Percentiles rank a stretch among this genome's conserved stretches.
These are phyloP conservation scores for Kwoniella dendrophila DNA, from an alignment of 768 basidiomycete genomes.

Conservation along the genomic window DNA sequence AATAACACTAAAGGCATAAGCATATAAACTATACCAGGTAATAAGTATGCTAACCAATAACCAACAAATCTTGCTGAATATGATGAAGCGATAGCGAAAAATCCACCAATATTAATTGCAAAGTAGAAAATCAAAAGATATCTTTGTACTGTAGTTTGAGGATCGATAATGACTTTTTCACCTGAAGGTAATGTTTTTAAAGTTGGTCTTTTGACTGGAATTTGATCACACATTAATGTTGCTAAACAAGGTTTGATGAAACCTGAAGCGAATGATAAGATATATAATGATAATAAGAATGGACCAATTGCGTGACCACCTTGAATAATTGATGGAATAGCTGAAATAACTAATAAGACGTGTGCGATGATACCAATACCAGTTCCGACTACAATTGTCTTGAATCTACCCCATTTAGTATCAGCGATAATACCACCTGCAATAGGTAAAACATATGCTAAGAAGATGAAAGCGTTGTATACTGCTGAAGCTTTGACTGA, in stretches of 20 bases:
- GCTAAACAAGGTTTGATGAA: conserved; percentile 55
- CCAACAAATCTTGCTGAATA: conserved; percentile 54
- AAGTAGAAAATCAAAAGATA: conserved; percentile 45
- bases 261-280: conserved; percentile 52
- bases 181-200: conserved; percentile 41
- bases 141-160: conserved; percentile 43
- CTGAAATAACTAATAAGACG: conserved; percentile 50
- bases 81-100: conserved; percentile 52
- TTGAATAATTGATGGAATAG: conserved; percentile 47
- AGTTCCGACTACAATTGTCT: conserved; percentile 48
- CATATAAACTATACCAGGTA: conserved; percentile 53
- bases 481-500: conserved; percentile 42
- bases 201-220: conserved; percentile 42
- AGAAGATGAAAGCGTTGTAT: conserved; percentile 45
- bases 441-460: conserved; percentile 51
- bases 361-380: conserved; percentile 49
- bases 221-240: conserved; percentile 54
- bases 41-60: conserved; percentile 54
- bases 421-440: conserved; percentile 54
- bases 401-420: conserved; percentile 53
- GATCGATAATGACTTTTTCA: conserved; percentile 53
- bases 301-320: conserved; percentile 32
- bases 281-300: conserved; percentile 49
- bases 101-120: conserved; percentile 55
- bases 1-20: conserved; percentile 52